Base-by-base conservation (phyloP, 192 early-diverging fungal genomes). In the Podila epicladia region DNA sequence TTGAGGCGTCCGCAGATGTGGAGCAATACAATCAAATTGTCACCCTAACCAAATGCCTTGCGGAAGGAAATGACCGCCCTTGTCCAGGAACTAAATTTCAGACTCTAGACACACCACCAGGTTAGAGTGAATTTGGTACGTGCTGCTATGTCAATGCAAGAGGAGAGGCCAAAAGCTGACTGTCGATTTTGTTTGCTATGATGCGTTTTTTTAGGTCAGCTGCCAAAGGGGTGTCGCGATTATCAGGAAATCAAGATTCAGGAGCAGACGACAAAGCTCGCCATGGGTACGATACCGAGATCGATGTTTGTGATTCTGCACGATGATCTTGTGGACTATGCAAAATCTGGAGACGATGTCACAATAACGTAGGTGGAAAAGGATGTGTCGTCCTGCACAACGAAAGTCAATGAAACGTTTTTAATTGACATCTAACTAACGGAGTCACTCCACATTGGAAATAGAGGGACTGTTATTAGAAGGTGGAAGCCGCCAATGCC, bases 211-310 rank as follows among this genome's bases (percentile, higher is more conserved):
- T 2, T 62, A 88, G 87, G 82, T 50, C 82, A 84, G 29, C 38
- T 84, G 29, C 82, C 77, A 24, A 69, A 82, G 28, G 79, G 71
- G 7, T 93, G 93, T 62, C 83, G 85, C 3, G 93, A 95, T 65
- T 95, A 93, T 69, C 93, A 95, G 73, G 93, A 95, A 65, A 89
- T 95, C 64, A 93, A 92, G 63, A 83, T 95, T 29, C 92, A 93
- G 73, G 92, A 94, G 74, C 90, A 91, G 62, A 87, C 91, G 2
- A 91, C 84, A 22, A 87, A 87, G 58, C 72, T 93, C 69, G 83
- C 83, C 0, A 72, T 94, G 59, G 93, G 93, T 11, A 91, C 92
- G 0, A 90, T 91, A 53, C 88, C 88, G 13, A 71, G 85, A 33
- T 87, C 87, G 0, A 92, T 92, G 35, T 75, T 76, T 4, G 89